Base-by-base conservation (phyloP, 345 rosid species). In the Moricandia arvensis region DNA sequence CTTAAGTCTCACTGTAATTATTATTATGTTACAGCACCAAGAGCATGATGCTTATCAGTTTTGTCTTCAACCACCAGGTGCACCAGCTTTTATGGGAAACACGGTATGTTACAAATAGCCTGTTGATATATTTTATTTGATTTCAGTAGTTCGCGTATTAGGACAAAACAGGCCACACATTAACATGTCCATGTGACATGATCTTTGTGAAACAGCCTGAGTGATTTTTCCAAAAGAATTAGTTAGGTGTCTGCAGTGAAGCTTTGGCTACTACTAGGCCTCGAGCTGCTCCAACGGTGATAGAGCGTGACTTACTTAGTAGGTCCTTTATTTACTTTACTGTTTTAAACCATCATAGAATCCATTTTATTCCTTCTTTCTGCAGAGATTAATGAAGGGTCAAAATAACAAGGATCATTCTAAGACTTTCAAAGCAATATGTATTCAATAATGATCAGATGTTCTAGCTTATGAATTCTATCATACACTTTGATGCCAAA, bases 251-350 rank as follows among this genome's bases (percentile, higher is more conserved):
- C 24, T 21, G 24, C 24, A 21, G 96, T 69, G 97, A 93, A 78
- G 97, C 97, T 66, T 68, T 93, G 87, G 97, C 97, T 68, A 96
- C 91, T 75, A 93, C 97, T 62, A 91, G 96, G 57, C 91, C 96
- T 74, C 83, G 96, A 85, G 86, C 87, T 70, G 24, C 24, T 21
- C 24, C 24, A 21, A 21, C 24, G 24, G 24, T 2, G 88, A 69
- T 21, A 21, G 96, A 90, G 81, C 89, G 72, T 49, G 94, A 93
- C 77, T 86, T 93, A 76, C 84, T 91, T 73, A 85, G 93, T 81
- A 93, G 91, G 98, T 93, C 21, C 64, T 34, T 4, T 75, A 2
- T 74, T 59, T 1, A 7, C 5, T 70, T 21, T 21, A 21, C 24
- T 21, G 24, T 27, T 59, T 66, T 16, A 47, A 64, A 54, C 17